Percentiles rank a stretch among this genome's conserved stretches.
Evolutionary conservation across 441 rosid species (phyloP).

Genomic region (Jatropha podagrica): DNA sequence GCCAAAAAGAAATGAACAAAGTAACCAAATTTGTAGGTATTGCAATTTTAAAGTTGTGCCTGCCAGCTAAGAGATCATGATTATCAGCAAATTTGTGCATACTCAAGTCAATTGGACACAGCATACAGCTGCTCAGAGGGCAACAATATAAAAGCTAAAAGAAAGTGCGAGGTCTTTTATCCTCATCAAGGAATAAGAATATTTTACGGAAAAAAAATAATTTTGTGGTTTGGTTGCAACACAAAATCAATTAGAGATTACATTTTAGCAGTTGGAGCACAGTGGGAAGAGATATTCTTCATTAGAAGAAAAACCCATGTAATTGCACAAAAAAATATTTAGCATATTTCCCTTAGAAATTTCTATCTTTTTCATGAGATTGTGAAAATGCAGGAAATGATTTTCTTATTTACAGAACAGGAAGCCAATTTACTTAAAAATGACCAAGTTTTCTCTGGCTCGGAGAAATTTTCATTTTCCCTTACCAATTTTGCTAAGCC

Average conservation of each 20-base stretch:
- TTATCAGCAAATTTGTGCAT: neutral
- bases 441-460: neutral
- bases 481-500: neutral
- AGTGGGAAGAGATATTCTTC: neutral
- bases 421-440: neutral
- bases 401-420: neutral
- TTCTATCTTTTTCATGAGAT: neutral
- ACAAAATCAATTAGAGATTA: neutral
- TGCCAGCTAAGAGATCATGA: neutral
- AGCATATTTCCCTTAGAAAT: neutral
- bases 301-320: neutral
- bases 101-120: neutral
- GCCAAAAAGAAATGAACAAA: slow-evolving; percentile 8
- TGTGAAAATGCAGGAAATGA: neutral
- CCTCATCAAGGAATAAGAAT: neutral
- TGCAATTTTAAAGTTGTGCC: neutral
- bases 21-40: neutral
- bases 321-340: neutral
- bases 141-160: slow-evolving; percentile 12
- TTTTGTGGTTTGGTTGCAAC: neutral
- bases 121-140: neutral
- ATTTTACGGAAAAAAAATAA: neutral
- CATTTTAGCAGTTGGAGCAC: neutral
- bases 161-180: neutral
- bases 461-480: neutral